Evolutionary conservation across 2,329 filamentous ascomycete species (phyloP).

Genomic region (Mariannaea sp.): DNA sequence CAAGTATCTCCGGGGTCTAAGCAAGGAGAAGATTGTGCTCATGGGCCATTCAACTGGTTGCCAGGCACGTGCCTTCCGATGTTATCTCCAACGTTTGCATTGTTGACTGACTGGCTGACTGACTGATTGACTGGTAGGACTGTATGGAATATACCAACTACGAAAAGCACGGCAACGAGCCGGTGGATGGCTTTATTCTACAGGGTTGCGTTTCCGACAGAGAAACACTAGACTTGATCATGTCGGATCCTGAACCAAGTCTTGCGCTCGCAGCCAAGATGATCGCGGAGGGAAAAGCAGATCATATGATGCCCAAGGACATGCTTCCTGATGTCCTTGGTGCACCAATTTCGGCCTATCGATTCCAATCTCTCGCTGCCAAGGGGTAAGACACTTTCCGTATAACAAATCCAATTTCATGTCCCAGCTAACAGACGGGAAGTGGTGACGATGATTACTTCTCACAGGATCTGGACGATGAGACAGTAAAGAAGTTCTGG

Average conservation of each 20-base stretch:
- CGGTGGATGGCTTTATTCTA: slow-evolving; percentile 76
- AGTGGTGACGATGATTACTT: slow-evolving; percentile 86
- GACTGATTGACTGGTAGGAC: slow-evolving; percentile 47
- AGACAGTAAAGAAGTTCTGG: slow-evolving; percentile 67
- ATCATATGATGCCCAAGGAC: slow-evolving; percentile 59
- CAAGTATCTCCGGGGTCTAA: slow-evolving; percentile 56
- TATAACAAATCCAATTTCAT: slow-evolving; percentile 6
- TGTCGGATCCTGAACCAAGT: slow-evolving; percentile 52
- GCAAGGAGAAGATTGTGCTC: slow-evolving; percentile 57
- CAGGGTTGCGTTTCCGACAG: slow-evolving; percentile 82
- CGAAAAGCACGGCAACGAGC: slow-evolving; percentile 49
- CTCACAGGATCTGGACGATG: slow-evolving; percentile 71
- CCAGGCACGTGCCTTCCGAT: slow-evolving; percentile 48
- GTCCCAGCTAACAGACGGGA: background rate
- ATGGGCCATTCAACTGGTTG: slow-evolving; percentile 65
- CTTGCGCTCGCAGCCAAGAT: slow-evolving; percentile 57
- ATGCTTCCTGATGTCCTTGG: slow-evolving; percentile 48
- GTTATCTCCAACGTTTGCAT: background rate
- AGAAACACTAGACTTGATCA: slow-evolving; percentile 59
- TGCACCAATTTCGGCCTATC: slow-evolving; percentile 57
- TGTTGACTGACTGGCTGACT: too few relatives aligned
- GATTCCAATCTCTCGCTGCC: slow-evolving; percentile 56
- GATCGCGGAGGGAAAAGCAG: slow-evolving; percentile 58
- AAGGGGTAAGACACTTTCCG: slow-evolving; percentile 50
- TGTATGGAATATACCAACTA: slow-evolving; percentile 59